Evolutionary conservation across 2,329 filamentous ascomycete species (phyloP).

Genomic region (Penicillium vulpinum): DNA sequence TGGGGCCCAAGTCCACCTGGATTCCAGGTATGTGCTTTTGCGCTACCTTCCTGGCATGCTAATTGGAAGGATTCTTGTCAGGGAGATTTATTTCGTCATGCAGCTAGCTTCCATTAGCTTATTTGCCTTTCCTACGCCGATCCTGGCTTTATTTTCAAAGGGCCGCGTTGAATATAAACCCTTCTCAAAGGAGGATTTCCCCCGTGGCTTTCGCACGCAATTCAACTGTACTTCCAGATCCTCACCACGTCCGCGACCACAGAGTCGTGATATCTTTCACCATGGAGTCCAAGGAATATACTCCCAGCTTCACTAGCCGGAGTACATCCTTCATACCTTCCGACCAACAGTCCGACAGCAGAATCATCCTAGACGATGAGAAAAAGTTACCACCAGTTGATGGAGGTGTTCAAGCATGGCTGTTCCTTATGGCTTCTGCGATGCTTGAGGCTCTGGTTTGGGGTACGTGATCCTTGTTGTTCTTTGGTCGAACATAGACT

Average conservation of each 20-base stretch:
- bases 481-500: not conserved
- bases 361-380: not conserved
- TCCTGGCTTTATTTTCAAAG: not conserved
- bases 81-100: conserved; percentile 16
- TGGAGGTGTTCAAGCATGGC: conserved; percentile 23
- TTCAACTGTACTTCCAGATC: not conserved
- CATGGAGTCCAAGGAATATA: conserved; percentile 12
- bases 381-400: conserved; percentile 17
- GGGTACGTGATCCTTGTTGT: conserved; percentile 12
- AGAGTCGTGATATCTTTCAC: not conserved
- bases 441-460: conserved; percentile 26
- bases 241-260: not conserved
- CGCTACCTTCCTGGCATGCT: not conserved
- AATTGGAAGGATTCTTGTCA: not conserved
- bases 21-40: conserved; percentile 15
- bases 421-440: conserved; percentile 22
- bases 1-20: conserved; percentile 5
- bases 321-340: conserved; percentile 1
- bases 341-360: conserved; percentile 6
- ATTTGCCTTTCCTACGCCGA: not conserved
- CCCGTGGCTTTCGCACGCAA: not conserved
- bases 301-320: conserved; percentile 7
- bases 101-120: conserved; percentile 6
- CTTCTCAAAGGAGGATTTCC: not conserved
- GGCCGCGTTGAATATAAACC: not conserved